Base-by-base conservation (phyloP, 2,329 filamentous ascomycete species). In the Lanzia echinophila region DNA sequence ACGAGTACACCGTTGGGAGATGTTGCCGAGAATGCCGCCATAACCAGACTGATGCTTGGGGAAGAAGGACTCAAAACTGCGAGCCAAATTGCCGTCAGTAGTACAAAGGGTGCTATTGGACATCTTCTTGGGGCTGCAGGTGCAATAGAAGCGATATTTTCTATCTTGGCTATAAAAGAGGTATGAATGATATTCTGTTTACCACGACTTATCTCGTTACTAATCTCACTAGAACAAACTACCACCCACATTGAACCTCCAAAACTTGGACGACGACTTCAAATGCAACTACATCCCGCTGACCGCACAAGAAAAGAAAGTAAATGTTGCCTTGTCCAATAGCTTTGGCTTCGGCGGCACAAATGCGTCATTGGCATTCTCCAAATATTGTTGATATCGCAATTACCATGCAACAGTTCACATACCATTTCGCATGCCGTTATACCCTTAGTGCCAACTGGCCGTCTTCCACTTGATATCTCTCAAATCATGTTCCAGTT, bases 311-410 rank as follows among this genome's bases (percentile, higher is more conserved):
- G 70, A 86, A 50, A 84, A 82, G 60, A 68, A 75, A 2, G 81
- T 97, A 11, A 73, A 82, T 54, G 85, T 92, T 20, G 88, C 88
- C 5, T 64, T 99, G 55, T 94, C 89, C 3, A 99, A 99, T 66
- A 97, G 92, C 68, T 99, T 99, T 72, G 94, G 94, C 0, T 99
- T 99, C 73, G 94, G 94, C 11, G 94, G 94, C 15, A 97, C 92
- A 1, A 99, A 99, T 72, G 91, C 92, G 41, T 90, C 84, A 51
- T 73, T 99, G 36, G 90, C 90, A 50, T 92, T 97, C 53, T 65
- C 65, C 20, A 68, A 67, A 58, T 65, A 65, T 41, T 52, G 38
- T 50, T 62, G 39, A 59, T 19, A 22, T 13, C 5, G 33, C 15
- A 11, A 38, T 19, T 32, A 17, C 22, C 22, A 31, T 22, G 17